A percentile compares a stretch with the other conserved stretches of the same genome.
phyloP scores from a whole-genome alignment of 2,329 filamentous ascomycete species.

The Colletotrichum chlorophyti region DNA sequence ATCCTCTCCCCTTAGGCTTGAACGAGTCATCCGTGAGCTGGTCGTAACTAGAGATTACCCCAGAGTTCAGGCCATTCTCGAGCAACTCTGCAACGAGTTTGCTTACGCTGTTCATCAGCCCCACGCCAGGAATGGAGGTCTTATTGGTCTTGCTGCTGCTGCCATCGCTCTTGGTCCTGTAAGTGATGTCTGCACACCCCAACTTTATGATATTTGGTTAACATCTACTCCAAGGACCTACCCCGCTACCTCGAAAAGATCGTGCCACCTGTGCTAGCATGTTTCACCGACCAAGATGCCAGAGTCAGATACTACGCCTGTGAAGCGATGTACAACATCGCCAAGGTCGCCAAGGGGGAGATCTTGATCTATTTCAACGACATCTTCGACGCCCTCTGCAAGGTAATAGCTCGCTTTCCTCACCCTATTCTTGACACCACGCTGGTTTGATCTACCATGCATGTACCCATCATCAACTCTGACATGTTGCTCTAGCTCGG shows the following conservation, averaged over 20 bases:
- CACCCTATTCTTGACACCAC: too few species aligned
- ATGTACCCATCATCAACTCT: constrained; percentile 3
- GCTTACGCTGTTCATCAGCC: constrained; percentile 97
- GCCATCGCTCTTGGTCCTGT: constrained; percentile 94
- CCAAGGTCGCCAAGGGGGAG: constrained; percentile 98
- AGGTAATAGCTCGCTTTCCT: constrained; percentile 61
- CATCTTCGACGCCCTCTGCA: constrained; percentile 96
- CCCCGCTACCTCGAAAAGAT: constrained; percentile 92
- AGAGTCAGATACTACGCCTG: constrained; percentile 97
- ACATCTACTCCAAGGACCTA: constrained; percentile 70
- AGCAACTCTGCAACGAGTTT: constrained; percentile 97
- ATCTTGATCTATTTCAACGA: constrained; percentile 98
- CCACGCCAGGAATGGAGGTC: constrained; percentile 92
- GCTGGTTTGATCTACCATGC: too few species aligned
- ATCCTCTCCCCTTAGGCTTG: constrained; percentile 68
- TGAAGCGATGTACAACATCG: constrained; percentile 99
- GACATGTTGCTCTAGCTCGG: constrained; percentile 69
- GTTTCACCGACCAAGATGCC: constrained; percentile 98
- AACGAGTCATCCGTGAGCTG: constrained; percentile 87
- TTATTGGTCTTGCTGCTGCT: constrained; percentile 94
- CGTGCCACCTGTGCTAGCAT: constrained; percentile 93
- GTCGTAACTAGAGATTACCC: constrained; percentile 79
- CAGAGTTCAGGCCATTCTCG: constrained; percentile 84
- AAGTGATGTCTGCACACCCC: constrained; percentile 51
- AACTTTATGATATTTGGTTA: neutral